Evolutionary conservation across 257 asterid genomes (phyloP).

Genomic region (Solanum pinnatisectum): DNA sequence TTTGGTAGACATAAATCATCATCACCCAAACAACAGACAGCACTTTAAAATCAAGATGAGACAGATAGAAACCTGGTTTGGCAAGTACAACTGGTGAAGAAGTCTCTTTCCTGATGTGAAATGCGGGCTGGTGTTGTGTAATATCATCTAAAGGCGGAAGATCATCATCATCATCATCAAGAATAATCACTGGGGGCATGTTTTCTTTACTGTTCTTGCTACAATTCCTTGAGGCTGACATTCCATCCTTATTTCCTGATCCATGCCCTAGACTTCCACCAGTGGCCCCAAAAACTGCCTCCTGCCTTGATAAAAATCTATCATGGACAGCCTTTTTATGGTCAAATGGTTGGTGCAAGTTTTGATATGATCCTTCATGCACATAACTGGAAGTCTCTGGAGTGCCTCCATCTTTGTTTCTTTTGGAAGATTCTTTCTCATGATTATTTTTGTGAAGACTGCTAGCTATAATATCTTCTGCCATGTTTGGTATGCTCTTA

Average conservation of each 20-base stretch:
- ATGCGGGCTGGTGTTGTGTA: conserved; percentile 14
- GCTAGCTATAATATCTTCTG: conserved; percentile 6
- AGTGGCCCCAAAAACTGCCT: conserved; percentile 19
- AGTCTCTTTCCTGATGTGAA: conserved; percentile 29
- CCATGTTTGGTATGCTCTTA: conserved; percentile 2
- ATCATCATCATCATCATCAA: conserved; percentile 17
- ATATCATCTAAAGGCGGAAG: conserved; percentile 26
- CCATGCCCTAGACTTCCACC: conserved; percentile 21
- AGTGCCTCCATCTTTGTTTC: conserved; percentile 14
- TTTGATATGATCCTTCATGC: conserved; percentile 9
- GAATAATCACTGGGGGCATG: conserved; percentile 5
- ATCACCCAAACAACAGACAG: background rate
- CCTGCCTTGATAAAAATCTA: conserved; percentile 9
- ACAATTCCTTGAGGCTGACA: conserved; percentile 11
- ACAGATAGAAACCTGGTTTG: background rate
- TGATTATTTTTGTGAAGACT: conserved; percentile 11
- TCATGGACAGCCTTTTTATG: conserved; percentile 7
- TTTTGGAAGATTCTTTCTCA: conserved; percentile 9
- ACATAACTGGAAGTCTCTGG: conserved; percentile 10
- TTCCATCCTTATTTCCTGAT: conserved; percentile 15
- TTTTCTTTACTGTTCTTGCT: conserved; percentile 6
- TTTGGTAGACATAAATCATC: background rate
- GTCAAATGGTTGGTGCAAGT: conserved; percentile 1
- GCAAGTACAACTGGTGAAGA: background rate
- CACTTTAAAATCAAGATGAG: background rate